Evolutionary conservation across 441 rosid species (phyloP).

Genomic region (Melastoma candidum): DNA sequence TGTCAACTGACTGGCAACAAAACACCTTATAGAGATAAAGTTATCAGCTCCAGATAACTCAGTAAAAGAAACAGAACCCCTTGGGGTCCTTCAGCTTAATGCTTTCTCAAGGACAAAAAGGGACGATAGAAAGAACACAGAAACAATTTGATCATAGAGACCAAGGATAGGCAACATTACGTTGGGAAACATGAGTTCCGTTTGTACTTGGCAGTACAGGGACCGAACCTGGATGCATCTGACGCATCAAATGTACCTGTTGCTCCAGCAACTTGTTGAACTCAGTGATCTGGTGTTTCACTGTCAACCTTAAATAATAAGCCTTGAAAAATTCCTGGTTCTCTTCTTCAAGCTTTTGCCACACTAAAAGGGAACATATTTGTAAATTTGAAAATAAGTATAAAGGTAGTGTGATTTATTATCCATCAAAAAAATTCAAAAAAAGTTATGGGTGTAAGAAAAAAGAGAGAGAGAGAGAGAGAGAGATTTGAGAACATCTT

Average conservation of each 20-base stretch:
- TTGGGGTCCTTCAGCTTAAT: background rate
- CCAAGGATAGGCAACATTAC: slow-evolving; percentile 34
- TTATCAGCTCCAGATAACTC: no score
- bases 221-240: slow-evolving; percentile 52
- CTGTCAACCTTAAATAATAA: slow-evolving; percentile 76
- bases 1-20: no score
- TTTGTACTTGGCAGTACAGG: slow-evolving; percentile 51
- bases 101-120: background rate
- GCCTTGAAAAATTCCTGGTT: slow-evolving; percentile 90
- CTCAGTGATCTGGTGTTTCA: slow-evolving; percentile 89
- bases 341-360: slow-evolving; percentile 99
- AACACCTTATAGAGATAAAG: no score
- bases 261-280: slow-evolving; percentile 93
- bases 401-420: no score
- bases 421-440: no score
- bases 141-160: background rate
- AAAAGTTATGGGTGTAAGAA: no score
- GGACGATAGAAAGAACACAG: background rate
- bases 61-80: background rate
- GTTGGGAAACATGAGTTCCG: slow-evolving; percentile 58
- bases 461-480: no score
- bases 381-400: slow-evolving; percentile 3
- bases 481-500: no score
- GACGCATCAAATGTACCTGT: slow-evolving; percentile 75
- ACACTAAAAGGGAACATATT: slow-evolving; percentile 43